Percentiles rank a stretch among this genome's conserved stretches.
phyloP scores from a whole-genome alignment of 2,329 filamentous ascomycete species.

The Fusarium sp. region DNA sequence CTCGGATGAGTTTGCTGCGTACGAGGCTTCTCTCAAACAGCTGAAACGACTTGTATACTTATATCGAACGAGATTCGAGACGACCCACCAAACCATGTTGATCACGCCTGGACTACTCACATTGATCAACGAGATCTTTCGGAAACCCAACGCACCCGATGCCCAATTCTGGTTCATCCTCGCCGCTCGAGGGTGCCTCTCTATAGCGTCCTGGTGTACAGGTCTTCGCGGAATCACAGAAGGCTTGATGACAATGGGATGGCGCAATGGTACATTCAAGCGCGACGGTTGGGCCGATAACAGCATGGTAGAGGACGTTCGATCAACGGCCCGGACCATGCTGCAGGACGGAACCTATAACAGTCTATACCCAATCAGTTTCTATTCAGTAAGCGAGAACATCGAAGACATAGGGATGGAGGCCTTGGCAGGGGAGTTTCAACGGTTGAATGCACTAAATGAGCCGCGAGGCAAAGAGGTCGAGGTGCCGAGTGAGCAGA shows the following conservation, averaged over 20 bases:
- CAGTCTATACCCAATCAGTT: slow-evolving; percentile 21
- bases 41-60: slow-evolving; percentile 8
- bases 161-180: slow-evolving; percentile 23
- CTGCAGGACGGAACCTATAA: slow-evolving; percentile 1
- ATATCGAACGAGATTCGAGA: slow-evolving; percentile 20
- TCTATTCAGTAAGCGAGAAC: slow-evolving; percentile 8
- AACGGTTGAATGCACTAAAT: not conserved
- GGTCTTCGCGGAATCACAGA: slow-evolving; percentile 12
- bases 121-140: slow-evolving; percentile 13
- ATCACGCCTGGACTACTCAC: slow-evolving; percentile 1
- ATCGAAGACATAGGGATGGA: slow-evolving; percentile 24
- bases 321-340: not conserved
- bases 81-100: slow-evolving; percentile 16
- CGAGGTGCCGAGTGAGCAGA: not conserved
- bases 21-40: slow-evolving; percentile 2
- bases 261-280: slow-evolving; percentile 15
- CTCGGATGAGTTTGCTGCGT: not conserved
- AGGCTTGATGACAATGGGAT: slow-evolving; percentile 16
- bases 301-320: slow-evolving; percentile 12
- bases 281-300: slow-evolving; percentile 4
- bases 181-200: not conserved
- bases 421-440: slow-evolving; percentile 2
- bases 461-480: not conserved
- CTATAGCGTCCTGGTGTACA: slow-evolving; percentile 22
- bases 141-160: not conserved